Evolutionary conservation across 2,329 filamentous ascomycete genomes (phyloP), one percentile per base, ranked within the genome.

Genomic region (Chaetomium globosum): DNA sequence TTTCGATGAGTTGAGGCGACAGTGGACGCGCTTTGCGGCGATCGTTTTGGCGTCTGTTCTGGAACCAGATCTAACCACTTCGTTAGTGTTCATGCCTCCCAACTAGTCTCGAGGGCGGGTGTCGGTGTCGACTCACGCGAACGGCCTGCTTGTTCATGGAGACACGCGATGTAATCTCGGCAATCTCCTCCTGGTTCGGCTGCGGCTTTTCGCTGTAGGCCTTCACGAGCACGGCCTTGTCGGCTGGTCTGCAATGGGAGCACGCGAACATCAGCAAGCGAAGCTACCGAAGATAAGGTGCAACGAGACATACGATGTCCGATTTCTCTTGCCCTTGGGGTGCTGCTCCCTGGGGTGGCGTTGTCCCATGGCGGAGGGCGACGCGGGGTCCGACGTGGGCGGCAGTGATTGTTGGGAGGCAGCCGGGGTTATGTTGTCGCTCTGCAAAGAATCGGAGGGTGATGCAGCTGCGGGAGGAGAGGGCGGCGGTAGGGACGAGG

Each of bases 101-200:
- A 39, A 55, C 12, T 33, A 19, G 5, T 46, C 8, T 52, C 7
- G 54, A n/a, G 49, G 58, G 62, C 57, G 63, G 58, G 61, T 48
- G 19, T 39, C 16, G 58, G 61, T 48, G 19, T 39, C 16, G 57
- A 77, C 89, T 77, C 80, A 97, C 94, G 87, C 97, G 94, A 46
- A 97, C 92, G 81, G 97, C 93, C 78, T 97, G 97, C 80, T 97
- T 93, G 71, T 91, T 94, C 69, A 98, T 83, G 28, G 91, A 90
- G 67, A 97, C 93, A 77, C 88, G 90, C 78, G 87, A 86, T 66
- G 96, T 92, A 69, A 98, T 93, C 65, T 89, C 88, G 55, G 91
- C 84, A 79, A 94, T 91, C 77, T 92, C 90, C 63, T 88, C 85
- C 79, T 96, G 97, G 80, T 97, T 93, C 39, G 94, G 94, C 77